Base-by-base conservation (phyloP, 805 yeast species). In the Kregervanrija pseudodelftensis region DNA sequence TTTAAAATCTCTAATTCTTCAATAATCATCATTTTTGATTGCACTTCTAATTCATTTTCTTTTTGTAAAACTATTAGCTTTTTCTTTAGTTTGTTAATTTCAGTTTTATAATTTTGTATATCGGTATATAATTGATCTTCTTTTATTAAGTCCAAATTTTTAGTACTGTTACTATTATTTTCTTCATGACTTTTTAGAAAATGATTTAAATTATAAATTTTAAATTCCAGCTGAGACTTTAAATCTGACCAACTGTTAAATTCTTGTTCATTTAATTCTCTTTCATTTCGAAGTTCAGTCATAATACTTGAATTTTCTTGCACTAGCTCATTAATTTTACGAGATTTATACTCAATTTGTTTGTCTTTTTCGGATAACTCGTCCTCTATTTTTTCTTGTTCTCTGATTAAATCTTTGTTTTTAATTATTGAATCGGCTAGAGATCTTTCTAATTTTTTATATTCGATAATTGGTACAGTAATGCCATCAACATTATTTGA, bases 1-100 rank as follows among this genome's bases (percentile, higher is more conserved):
- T 73, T 68, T 47, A 76, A 60, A 50, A 63, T 60, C 53, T 77
- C 82, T 37, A 77, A 64, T 58, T 77, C 80, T 52, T 76, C 80
- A 40, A 77, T 73, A 42, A 77, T 71, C 39, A 73, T 61, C 46
- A 71, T 64, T 51, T 75, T 75, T 35, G 79, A 74, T 52, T 69
- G 74, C 40, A 69, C 67, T 52, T 77, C 82, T 17, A 77, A 60
- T 49, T 77, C 81, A 50, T 66, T 69, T 49, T 77, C 76, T 43
- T 72, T 68, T 52, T 72, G 70, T 15, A 77, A 60, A 2, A 73
- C 67, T 41, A 63, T 63, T 2, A 62, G 49, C 41, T 50, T 57
- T 39, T 58, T 61, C n/a, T 43, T 51, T 13, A 65, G 44, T 34
- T 49, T 53, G 11, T 53, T 56, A 4, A 60, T 53, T 32, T 56